Evolutionary conservation across 2,329 filamentous ascomycete species (phyloP).

Genomic region (Hortaea werneckii): DNA sequence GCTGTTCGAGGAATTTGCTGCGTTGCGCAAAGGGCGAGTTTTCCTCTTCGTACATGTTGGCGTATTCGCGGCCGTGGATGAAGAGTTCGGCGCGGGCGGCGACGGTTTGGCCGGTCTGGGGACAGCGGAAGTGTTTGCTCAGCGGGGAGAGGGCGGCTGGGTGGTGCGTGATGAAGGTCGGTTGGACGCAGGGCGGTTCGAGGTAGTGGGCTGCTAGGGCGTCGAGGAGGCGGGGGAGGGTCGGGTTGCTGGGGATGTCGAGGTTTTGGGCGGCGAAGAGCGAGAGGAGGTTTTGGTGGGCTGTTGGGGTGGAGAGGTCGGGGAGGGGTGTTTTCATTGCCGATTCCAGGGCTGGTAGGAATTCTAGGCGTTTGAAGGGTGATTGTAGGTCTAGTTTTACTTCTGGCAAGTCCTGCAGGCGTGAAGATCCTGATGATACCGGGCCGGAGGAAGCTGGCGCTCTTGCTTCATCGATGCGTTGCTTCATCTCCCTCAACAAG

Average conservation of each 20-base stretch:
- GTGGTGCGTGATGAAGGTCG: slow-evolving; percentile 82
- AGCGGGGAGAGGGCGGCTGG: slow-evolving; percentile 86
- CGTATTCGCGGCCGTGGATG: slow-evolving; percentile 61
- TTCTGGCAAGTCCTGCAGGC: slow-evolving; percentile 19
- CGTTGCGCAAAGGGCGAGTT: slow-evolving; percentile 84
- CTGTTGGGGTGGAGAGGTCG: slow-evolving; percentile 42
- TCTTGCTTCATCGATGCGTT: background rate
- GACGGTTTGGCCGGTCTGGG: slow-evolving; percentile 47
- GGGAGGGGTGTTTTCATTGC: slow-evolving; percentile 50
- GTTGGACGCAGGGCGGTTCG: slow-evolving; percentile 61
- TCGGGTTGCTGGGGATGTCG: slow-evolving; percentile 42
- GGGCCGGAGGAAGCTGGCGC: slow-evolving; percentile 11
- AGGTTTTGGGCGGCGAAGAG: slow-evolving; percentile 45
- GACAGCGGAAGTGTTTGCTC: slow-evolving; percentile 72
- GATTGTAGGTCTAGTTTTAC: slow-evolving; percentile 11
- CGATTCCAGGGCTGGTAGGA: slow-evolving; percentile 68
- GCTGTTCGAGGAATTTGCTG: slow-evolving; percentile 62
- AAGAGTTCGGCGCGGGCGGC: slow-evolving; percentile 29
- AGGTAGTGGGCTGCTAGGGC: slow-evolving; percentile 65
- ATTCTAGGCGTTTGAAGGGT: slow-evolving; percentile 58
- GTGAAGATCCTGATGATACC: background rate
- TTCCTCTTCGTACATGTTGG: slow-evolving; percentile 98
- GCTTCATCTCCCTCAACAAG: slow-evolving; percentile 39
- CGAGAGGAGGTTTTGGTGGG: slow-evolving; percentile 43
- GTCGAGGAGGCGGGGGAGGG: slow-evolving; percentile 66